Conservation (phyloP, 2,329 filamentous ascomycete species). For the Diaporthe citriasiana region DNA sequence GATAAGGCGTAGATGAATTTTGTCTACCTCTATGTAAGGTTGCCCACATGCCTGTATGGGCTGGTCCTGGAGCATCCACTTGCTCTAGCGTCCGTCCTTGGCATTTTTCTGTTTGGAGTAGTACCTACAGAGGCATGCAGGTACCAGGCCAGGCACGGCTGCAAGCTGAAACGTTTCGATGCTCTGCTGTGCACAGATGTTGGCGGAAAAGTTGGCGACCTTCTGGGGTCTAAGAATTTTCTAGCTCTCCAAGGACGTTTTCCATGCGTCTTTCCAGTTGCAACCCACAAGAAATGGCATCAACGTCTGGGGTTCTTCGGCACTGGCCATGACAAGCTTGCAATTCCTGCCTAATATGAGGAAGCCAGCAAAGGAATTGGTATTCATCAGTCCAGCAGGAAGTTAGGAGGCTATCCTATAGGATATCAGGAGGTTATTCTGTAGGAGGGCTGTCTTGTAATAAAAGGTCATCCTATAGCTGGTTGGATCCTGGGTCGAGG, state of each 20-base stretch:
- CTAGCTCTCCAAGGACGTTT: neutral
- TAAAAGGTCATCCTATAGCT: neutral
- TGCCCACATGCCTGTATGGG: conserved; percentile 14
- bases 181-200: neutral
- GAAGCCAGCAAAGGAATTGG: neutral
- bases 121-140: neutral
- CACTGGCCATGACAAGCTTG: too few relatives aligned
- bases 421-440: neutral
- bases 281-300: neutral
- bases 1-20: conserved; percentile 13
- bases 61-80: conserved; percentile 16
- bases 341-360: neutral
- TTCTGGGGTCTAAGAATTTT: neutral
- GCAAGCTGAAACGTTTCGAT: conserved; percentile 13
- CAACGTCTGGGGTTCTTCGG: neutral
- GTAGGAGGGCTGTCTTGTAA: neutral
- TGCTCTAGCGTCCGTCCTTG: conserved; percentile 29
- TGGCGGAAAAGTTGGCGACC: neutral
- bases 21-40: neutral
- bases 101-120: neutral
- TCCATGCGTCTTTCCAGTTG: neutral
- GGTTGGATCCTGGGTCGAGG: neutral
- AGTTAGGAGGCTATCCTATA: neutral
- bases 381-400: neutral
- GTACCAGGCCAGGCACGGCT: conserved; percentile 6